Evolutionary conservation across 2,329 filamentous ascomycete genomes (phyloP).

Genomic region (Epichloe uncinata): DNA sequence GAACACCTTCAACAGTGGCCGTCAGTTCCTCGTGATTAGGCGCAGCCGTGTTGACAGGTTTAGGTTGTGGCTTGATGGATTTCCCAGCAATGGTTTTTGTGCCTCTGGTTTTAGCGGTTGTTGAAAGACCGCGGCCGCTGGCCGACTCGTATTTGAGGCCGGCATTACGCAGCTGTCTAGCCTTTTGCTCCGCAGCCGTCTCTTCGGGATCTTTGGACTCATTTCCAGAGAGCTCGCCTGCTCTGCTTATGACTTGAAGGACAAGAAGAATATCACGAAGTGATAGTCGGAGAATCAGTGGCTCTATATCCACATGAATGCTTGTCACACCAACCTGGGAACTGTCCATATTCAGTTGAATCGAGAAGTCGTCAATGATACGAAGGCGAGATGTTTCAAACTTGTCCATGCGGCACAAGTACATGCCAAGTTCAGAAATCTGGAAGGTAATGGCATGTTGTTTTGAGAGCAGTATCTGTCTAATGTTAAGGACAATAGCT

Average conservation of each 20-base stretch:
- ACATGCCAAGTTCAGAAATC: constrained; percentile 93
- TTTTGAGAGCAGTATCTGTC: constrained; percentile 83
- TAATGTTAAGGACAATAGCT: constrained; percentile 87
- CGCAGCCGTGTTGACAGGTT: constrained; percentile 5
- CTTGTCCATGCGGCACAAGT: constrained; percentile 93
- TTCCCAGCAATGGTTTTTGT: constrained; percentile 22
- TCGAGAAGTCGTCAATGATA: constrained; percentile 92
- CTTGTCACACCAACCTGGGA: constrained; percentile 52
- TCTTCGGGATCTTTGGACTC: constrained; percentile 33
- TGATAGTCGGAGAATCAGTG: constrained; percentile 78
- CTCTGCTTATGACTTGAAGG: constrained; percentile 82
- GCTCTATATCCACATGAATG: constrained; percentile 80
- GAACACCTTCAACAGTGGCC: constrained; percentile 75
- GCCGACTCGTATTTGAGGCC: constrained; percentile 42
- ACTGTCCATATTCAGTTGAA: constrained; percentile 76
- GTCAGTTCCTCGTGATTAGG: constrained; percentile 58
- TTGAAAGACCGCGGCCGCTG: constrained; percentile 42
- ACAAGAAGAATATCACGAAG: constrained; percentile 89
- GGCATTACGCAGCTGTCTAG: constrained; percentile 36
- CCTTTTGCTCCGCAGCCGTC: constrained; percentile 37
- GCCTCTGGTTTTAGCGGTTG: constrained; percentile 30
- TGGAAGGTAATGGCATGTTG: constrained; percentile 92
- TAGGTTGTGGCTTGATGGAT: constrained; percentile 12
- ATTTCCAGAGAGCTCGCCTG: constrained; percentile 69
- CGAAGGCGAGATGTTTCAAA: constrained; percentile 83